Evolutionary conservation across 331 rosid genomes (phyloP).

Genomic region (Quercus tomentella): DNA sequence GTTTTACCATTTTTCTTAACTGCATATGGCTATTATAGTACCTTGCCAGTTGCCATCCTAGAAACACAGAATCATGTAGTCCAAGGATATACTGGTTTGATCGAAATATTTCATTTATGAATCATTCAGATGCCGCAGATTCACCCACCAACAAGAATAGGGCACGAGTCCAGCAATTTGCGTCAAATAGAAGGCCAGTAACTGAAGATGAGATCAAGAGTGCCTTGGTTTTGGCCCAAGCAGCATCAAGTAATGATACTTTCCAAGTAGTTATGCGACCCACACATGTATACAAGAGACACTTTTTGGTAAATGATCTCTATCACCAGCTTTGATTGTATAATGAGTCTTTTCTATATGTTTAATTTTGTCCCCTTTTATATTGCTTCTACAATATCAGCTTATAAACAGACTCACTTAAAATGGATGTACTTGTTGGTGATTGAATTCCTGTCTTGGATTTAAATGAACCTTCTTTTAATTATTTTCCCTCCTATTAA

Average conservation of each 20-base stretch:
- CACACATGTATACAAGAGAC: slow-evolving; percentile 66
- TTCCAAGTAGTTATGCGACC: slow-evolving; percentile 54
- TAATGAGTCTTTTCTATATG: not conserved
- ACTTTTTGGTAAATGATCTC: slow-evolving; percentile 53
- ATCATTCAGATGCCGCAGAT: slow-evolving; percentile 23
- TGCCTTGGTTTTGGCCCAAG: slow-evolving; percentile 46
- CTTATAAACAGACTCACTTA: not conserved
- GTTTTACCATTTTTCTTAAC: not conserved
- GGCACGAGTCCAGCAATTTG: slow-evolving; percentile 18
- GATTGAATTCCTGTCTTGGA: not conserved
- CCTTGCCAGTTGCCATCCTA: not conserved
- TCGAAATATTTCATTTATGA: not conserved
- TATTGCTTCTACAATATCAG: not conserved
- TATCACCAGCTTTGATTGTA: not conserved
- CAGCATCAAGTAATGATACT: slow-evolving; percentile 25
- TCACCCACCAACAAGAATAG: slow-evolving; percentile 20
- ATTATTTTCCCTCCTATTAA: not conserved
- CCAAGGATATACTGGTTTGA: not conserved
- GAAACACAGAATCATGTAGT: slow-evolving; percentile 8
- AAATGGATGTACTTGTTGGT: not conserved
- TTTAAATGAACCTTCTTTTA: not conserved
- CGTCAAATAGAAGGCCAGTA: slow-evolving; percentile 61
- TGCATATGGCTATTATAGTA: not conserved
- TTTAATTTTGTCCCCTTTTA: not conserved
- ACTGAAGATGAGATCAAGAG: slow-evolving; percentile 38